Percentiles rank a stretch among this genome's conserved stretches.
phyloP scores from a whole-genome alignment of 2,329 filamentous ascomycete species.

The Colletotrichum sp. region DNA sequence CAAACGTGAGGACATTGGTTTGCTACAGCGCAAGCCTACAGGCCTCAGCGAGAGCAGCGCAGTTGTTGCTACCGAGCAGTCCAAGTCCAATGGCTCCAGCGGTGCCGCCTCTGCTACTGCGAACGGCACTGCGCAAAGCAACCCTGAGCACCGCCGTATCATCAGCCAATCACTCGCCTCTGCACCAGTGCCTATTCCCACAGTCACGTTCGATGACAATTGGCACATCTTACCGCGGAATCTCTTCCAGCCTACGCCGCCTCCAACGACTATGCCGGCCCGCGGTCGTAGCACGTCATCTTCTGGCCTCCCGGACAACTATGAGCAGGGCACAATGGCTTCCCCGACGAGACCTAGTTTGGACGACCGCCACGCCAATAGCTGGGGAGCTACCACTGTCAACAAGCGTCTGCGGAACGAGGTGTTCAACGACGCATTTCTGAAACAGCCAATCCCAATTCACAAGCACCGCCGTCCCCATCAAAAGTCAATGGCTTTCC shows the following conservation, averaged over 20 bases:
- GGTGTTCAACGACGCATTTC: constrained; percentile 90
- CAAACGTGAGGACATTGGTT: constrained; percentile 52
- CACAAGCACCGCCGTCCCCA: constrained; percentile 78
- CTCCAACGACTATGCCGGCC: constrained; percentile 27
- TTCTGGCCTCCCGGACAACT: constrained; percentile 26
- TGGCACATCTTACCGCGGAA: constrained; percentile 89
- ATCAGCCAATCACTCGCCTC: constrained; percentile 79
- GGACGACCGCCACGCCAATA: constrained; percentile 64
- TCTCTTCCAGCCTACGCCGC: constrained; percentile 69
- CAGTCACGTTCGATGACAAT: constrained; percentile 94
- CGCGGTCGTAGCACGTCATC: constrained; percentile 42
- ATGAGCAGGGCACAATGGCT: neutral
- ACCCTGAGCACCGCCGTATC: constrained; percentile 45
- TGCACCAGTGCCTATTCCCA: constrained; percentile 72
- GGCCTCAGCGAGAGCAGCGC: neutral
- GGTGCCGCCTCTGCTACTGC: neutral
- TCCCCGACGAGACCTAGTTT: constrained; percentile 44
- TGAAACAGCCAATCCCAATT: constrained; percentile 81
- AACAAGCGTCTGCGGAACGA: constrained; percentile 89
- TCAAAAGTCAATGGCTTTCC: constrained; percentile 66
- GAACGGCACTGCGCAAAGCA: neutral
- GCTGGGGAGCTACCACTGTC: constrained; percentile 91
- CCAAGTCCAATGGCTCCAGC: neutral
- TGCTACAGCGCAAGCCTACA: constrained; percentile 24
- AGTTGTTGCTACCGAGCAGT: neutral